phyloP scores from a whole-genome alignment of 1,139 yeast species.

The Geotrichum fermentans region DNA sequence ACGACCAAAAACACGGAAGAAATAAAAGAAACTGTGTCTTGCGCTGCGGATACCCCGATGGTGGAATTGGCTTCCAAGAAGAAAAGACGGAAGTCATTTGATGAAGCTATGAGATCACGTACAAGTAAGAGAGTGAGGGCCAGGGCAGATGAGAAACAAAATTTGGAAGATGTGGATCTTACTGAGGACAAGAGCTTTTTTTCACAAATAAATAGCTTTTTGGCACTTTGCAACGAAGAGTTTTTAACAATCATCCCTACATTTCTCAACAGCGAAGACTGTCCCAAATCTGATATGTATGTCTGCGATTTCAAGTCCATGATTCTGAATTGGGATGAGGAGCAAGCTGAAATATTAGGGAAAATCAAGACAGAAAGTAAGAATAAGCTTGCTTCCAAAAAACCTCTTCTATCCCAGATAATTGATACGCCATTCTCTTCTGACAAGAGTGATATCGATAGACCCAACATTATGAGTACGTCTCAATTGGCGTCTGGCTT shows the following conservation, averaged over 20 bases:
- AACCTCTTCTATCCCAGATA: constrained; percentile 39
- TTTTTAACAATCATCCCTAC: constrained; percentile 25
- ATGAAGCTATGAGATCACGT: constrained; percentile 22
- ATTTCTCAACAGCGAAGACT: constrained; percentile 24
- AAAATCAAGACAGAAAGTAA: constrained; percentile 16
- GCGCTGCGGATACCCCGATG: not conserved
- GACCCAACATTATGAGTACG: constrained; percentile 20
- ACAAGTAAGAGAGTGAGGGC: constrained; percentile 32
- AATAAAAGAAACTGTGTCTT: not conserved
- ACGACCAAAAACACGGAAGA: not conserved
- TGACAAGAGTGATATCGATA: constrained; percentile 27
- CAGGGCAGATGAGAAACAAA: constrained; percentile 33
- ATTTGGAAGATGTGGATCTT: constrained; percentile 33
- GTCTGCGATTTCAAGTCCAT: constrained; percentile 40
- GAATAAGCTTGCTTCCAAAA: constrained; percentile 21
- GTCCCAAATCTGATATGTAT: constrained; percentile 25
- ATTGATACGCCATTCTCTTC: constrained; percentile 31
- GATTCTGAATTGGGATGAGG: constrained; percentile 44
- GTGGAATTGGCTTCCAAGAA: constrained; percentile 2
- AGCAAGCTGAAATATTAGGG: constrained; percentile 31
- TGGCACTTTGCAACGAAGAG: constrained; percentile 25
- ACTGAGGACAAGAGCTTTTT: constrained; percentile 32
- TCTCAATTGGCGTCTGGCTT: constrained; percentile 33
- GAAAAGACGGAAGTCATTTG: constrained; percentile 15
- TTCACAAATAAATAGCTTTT: constrained; percentile 30